Evolutionary conservation across 345 rosid genomes (phyloP).

Genomic region (Carallia pectinifolia): DNA sequence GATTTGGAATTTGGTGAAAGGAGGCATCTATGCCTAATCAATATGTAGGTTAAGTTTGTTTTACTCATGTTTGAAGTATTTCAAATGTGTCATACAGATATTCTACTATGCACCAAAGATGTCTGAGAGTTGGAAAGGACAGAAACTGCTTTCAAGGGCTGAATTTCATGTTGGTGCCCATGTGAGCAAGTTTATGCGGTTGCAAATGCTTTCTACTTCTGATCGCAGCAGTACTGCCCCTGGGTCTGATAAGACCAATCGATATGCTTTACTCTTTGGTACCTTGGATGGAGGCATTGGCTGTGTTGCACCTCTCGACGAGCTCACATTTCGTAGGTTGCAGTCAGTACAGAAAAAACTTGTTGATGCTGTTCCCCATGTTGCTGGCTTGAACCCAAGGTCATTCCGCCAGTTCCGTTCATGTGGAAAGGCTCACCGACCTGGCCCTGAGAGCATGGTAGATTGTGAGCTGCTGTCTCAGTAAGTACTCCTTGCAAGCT

Average conservation of each 20-base stretch:
- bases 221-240: slow-evolving; percentile 52
- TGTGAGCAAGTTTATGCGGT: slow-evolving; percentile 81
- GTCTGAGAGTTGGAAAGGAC: slow-evolving; percentile 98
- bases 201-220: slow-evolving; percentile 77
- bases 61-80: neutral
- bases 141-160: slow-evolving; percentile 90
- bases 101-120: slow-evolving; percentile 94
- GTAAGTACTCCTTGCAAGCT: slow-evolving; percentile 47
- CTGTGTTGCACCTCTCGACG: slow-evolving; percentile 92
- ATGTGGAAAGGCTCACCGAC: slow-evolving; percentile 79
- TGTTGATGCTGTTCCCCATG: slow-evolving; percentile 86
- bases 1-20: neutral
- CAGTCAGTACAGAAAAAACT: slow-evolving; percentile 90
- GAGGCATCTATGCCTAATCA: neutral
- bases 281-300: slow-evolving; percentile 95
- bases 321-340: slow-evolving; percentile 87
- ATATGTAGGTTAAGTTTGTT: neutral
- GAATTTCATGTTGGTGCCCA: slow-evolving; percentile 94
- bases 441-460: slow-evolving; percentile 94
- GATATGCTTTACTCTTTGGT: slow-evolving; percentile 80
- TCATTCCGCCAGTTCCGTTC: slow-evolving; percentile 86
- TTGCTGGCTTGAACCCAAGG: slow-evolving; percentile 89
- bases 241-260: slow-evolving; percentile 79
- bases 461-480: slow-evolving; percentile 91
- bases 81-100: slow-evolving; percentile 42